A percentile compares a stretch with the other conserved stretches of the same genome.
Conservation (phyloP, 108 stramenopile genomes). For the Asterionellopsis glacialis region DNA sequence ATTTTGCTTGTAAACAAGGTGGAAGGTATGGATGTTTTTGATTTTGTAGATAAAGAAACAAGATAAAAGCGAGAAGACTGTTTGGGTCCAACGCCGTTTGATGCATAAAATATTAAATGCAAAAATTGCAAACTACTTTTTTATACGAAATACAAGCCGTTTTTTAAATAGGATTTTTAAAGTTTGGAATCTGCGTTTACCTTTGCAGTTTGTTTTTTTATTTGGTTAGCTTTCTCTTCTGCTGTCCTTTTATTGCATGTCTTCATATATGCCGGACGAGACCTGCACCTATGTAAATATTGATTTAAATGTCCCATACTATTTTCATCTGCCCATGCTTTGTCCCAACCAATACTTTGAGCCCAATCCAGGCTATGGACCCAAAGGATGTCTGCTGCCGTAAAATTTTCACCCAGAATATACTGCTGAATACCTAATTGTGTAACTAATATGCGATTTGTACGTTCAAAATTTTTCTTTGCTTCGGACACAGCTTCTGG, state of each 20-base stretch:
- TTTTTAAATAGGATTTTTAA: too few relatives aligned
- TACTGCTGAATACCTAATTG: conserved; percentile 37
- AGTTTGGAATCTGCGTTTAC: too few relatives aligned
- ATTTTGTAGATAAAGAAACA: too few relatives aligned
- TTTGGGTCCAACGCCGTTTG: too few relatives aligned
- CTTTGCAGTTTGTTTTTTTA: too few relatives aligned
- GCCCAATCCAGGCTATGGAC: conserved; percentile 74
- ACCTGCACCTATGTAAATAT: conserved; percentile 39
- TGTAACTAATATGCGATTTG: conserved; percentile 18
- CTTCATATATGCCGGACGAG: conserved; percentile 32
- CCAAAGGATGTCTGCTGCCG: conserved; percentile 69
- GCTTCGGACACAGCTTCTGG: conserved; percentile 62
- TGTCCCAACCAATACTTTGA: conserved; percentile 58
- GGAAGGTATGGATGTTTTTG: too few relatives aligned
- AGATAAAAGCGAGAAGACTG: too few relatives aligned
- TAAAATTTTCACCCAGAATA: conserved; percentile 50
- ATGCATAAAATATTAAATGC: too few relatives aligned
- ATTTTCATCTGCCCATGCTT: conserved; percentile 19
- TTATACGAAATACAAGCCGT: too few relatives aligned
- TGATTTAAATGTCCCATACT: conserved; percentile 10
- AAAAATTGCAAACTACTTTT: too few relatives aligned
- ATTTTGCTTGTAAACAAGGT: too few relatives aligned
- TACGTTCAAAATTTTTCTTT: conserved; percentile 46
- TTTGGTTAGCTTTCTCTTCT: neutral
- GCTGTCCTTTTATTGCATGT: conserved; percentile 23